These are phyloP conservation scores for Chaetomidium leptoderma DNA, from an alignment of 495 filamentous ascomycete genomes.

Conservation along the genomic window DNA sequence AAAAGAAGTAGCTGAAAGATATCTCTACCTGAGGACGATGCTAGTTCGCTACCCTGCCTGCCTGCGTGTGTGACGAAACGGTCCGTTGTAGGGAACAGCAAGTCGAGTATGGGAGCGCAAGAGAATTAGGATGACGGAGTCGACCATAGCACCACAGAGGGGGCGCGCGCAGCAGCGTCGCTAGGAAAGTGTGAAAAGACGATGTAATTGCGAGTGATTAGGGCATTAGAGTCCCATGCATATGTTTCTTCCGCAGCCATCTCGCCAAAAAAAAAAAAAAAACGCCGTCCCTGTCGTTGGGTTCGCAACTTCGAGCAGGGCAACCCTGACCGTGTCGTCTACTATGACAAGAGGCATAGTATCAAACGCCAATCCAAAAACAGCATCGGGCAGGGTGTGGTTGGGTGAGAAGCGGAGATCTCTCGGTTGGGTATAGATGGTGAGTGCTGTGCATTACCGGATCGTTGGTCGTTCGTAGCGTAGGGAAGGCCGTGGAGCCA, in stretches of 20 bases:
- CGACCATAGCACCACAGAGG: not conserved
- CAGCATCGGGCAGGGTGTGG: not conserved
- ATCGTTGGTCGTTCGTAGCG: constrained; percentile 19
- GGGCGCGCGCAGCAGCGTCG: not conserved
- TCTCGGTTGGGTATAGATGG: constrained; percentile 28
- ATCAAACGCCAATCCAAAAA: constrained; percentile 10
- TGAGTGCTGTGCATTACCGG: constrained; percentile 17
- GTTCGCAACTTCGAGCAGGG: not conserved
- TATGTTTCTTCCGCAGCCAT: too few relatives aligned
- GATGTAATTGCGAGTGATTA: not conserved
- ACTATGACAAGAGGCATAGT: constrained; percentile 3
- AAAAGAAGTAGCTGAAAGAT: constrained; percentile 18
- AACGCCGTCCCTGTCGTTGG: not conserved
- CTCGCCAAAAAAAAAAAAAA: not conserved
- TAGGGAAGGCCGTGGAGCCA: not conserved
- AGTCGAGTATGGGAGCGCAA: not conserved
- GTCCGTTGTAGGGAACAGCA: not conserved
- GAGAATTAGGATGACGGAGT: not conserved
- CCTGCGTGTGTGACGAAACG: not conserved
- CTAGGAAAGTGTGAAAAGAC: not conserved
- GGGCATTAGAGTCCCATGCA: not conserved
- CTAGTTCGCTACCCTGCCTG: constrained; percentile 15
- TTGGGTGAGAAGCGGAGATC: constrained; percentile 11
- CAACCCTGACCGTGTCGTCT: constrained; percentile 1
- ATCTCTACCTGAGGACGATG: constrained; percentile 12